Evolutionary conservation across 73 alveolate genomes (phyloP), one percentile per base, ranked within the genome.

Genomic region (Paramecium primaurelia): DNA sequence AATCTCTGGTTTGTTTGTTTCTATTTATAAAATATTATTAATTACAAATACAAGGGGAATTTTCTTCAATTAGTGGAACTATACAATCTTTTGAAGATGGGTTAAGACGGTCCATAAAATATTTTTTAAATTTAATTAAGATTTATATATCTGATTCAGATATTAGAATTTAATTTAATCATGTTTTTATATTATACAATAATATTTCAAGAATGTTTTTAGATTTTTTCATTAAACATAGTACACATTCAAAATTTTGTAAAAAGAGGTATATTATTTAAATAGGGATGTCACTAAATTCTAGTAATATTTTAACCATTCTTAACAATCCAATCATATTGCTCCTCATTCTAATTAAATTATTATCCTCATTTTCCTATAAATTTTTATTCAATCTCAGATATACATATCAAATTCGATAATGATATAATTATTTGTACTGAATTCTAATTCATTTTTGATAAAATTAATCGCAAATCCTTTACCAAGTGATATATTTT

Each of bases 81-180:
- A 80, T 80, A 25, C 91, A 80, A 80, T 80, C 91, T 49, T 26
- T 80, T 1, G 71, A 26, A 20, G 44, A n/a, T 12, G 87, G 60
- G 64, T 73, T 73, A 18, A 32, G 51, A 45, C 91, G 91, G n/a
- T 80, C 91, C 91, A 80, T 80, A 18, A 26, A 45, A 11, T 45
- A 10, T 8, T 80, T 80, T 45, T 45, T 45, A 80, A 80, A 80
- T 45, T 80, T 80, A 80, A 80, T 80, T 80, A 80, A 80, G 91
- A 80, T 80, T 80, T 80, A 18, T 80, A 42, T 34, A 80, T 80
- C 91, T 80, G 91, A 80, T 12, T 44, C 91, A 80, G 91, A 80
- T 80, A 80, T 80, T 34, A 73, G 58, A 73, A 73, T 30, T 73
- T 54, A 54, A 54, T 54, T 54, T 54, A 54, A 18, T 54, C 28